Percentiles rank a stretch among this genome's conserved stretches.
Conservation (phyloP, 345 rosid species). For the Crucihimalaya himalaica region DNA sequence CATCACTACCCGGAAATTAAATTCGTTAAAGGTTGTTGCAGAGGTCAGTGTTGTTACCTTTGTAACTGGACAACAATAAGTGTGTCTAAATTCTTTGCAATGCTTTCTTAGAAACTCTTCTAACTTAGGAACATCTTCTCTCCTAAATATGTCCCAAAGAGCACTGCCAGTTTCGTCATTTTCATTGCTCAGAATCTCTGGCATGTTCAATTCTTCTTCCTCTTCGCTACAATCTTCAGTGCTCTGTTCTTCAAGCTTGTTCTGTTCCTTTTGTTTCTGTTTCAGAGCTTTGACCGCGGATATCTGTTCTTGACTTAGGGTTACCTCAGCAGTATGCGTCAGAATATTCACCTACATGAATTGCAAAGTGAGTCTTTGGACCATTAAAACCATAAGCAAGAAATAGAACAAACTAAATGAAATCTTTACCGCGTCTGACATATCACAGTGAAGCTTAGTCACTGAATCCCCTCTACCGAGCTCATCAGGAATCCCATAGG, state of each 20-base stretch:
- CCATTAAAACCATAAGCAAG: background rate
- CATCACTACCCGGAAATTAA: background rate
- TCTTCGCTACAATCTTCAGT: conserved; percentile 13
- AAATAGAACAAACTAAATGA: background rate
- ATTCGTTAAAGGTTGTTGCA: background rate
- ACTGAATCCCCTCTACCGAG: conserved; percentile 96
- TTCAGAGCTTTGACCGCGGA: conserved; percentile 54
- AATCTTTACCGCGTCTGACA: conserved; percentile 84
- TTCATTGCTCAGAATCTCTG: conserved; percentile 7
- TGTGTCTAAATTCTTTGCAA: conserved; percentile 73
- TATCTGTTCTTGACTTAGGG: conserved; percentile 52
- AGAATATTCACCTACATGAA: conserved; percentile 70
- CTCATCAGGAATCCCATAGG: conserved; percentile 73
- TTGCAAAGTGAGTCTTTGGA: conserved; percentile 1
- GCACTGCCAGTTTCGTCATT: conserved; percentile 56
- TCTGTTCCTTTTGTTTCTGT: conserved; percentile 59
- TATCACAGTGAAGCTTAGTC: conserved; percentile 90
- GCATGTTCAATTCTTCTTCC: conserved; percentile 24
- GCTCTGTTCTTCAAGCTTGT: conserved; percentile 50
- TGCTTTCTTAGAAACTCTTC: conserved; percentile 71
- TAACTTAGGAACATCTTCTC: conserved; percentile 80
- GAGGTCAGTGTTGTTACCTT: conserved; percentile 47
- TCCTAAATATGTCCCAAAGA: conserved; percentile 94
- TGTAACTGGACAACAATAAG: conserved; percentile 60
- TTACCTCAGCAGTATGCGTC: conserved; percentile 67